Conservation (phyloP, 495 filamentous ascomycete species). For the Tirmania nivea region DNA sequence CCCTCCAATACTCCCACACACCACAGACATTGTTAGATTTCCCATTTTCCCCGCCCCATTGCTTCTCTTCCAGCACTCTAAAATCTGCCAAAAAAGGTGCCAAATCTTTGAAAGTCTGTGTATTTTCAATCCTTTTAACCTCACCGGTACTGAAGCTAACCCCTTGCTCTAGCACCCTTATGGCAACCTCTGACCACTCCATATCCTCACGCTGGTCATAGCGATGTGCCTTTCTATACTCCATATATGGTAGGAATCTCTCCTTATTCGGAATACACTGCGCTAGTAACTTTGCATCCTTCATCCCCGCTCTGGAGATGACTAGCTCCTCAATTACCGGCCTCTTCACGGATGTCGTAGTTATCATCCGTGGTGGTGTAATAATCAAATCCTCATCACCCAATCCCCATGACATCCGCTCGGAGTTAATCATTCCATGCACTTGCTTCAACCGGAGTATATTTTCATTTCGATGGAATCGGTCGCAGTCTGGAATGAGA, state of each 20-base stretch:
- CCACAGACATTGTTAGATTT: no score
- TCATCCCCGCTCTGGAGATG: neutral
- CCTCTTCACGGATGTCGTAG: neutral
- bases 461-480: neutral
- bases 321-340: neutral
- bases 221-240: neutral
- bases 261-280: neutral
- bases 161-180: neutral
- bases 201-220: neutral
- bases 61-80: neutral
- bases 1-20: neutral
- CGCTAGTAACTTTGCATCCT: neutral
- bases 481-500: neutral
- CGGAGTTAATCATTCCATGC: neutral
- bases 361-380: neutral
- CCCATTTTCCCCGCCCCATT: neutral
- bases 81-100: neutral
- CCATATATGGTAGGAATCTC: neutral
- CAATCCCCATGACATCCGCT: neutral
- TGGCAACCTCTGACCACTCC: neutral
- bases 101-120: neutral
- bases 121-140: neutral
- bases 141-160: neutral
- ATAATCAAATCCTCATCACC: neutral
- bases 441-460: neutral